Evolutionary conservation across 2,329 filamentous ascomycete species (phyloP).

Genomic region (Biscogniauxia sp.): DNA sequence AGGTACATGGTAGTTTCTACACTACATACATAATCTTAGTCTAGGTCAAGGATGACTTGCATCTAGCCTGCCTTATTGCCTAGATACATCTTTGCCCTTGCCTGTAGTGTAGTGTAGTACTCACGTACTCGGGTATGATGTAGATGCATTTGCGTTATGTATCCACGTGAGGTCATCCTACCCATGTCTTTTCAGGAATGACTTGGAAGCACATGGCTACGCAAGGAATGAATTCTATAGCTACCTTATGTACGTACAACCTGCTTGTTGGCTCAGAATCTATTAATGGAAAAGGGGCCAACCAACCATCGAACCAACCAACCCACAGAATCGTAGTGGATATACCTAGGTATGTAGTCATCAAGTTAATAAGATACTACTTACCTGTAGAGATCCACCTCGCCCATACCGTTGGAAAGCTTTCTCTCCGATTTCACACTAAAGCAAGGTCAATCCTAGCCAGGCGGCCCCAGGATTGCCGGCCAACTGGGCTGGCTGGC

Average conservation of each 20-base stretch:
- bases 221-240: not conserved
- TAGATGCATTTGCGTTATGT: too few species aligned
- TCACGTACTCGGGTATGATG: too few species aligned
- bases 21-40: too few species aligned
- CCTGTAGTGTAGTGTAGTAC: too few species aligned
- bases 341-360: not conserved
- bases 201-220: not conserved
- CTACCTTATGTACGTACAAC: not conserved
- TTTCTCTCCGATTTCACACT: slow-evolving; percentile 15
- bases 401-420: slow-evolving; percentile 21
- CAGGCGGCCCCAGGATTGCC: not conserved
- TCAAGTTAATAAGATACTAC: not conserved
- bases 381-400: not conserved
- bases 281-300: not conserved
- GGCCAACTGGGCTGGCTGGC: not conserved
- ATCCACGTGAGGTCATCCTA: too few species aligned
- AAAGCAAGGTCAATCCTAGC: slow-evolving; percentile 17
- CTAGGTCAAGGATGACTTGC: too few species aligned
- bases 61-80: too few species aligned
- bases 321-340: not conserved
- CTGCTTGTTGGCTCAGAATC: not conserved
- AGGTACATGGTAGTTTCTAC: too few species aligned
- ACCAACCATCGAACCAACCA: not conserved
- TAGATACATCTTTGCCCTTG: too few species aligned
- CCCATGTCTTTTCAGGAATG: not conserved